A percentile compares a stretch with the other conserved stretches of the same genome.
Evolutionary conservation across 202 grass and related monocot genomes (phyloP).

Genomic region (Panicum virgatum): DNA sequence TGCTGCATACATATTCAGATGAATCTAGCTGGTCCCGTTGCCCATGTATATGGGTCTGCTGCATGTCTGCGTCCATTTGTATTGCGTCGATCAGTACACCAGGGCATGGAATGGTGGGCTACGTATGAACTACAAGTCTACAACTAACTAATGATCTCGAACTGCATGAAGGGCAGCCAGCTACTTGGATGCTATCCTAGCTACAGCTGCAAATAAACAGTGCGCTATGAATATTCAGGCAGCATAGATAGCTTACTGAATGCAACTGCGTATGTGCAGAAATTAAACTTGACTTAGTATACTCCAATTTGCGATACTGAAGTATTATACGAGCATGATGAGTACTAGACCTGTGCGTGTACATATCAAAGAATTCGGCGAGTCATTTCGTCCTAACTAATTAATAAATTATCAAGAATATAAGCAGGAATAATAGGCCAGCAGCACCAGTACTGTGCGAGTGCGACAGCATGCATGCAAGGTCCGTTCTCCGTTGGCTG

Average conservation of each 20-base stretch:
- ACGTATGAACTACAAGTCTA: no score
- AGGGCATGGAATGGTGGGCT: background rate
- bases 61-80: background rate
- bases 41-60: background rate
- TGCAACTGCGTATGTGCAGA: background rate
- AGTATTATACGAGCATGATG: no score
- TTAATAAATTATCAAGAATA: background rate
- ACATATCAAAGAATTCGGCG: background rate
- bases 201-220: background rate
- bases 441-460: background rate
- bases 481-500: background rate
- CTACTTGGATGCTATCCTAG: background rate
- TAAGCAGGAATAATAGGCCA: background rate
- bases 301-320: no score
- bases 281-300: background rate
- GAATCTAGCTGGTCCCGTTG: background rate
- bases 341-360: no score
- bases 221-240: background rate
- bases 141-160: background rate
- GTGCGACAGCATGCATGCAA: background rate
- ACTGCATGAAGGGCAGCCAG: background rate
- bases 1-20: background rate
- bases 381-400: background rate
- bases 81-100: background rate
- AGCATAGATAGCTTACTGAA: background rate